Conservation (phyloP, 73 alveolate species). For the Paramecium pentaurelia region DNA sequence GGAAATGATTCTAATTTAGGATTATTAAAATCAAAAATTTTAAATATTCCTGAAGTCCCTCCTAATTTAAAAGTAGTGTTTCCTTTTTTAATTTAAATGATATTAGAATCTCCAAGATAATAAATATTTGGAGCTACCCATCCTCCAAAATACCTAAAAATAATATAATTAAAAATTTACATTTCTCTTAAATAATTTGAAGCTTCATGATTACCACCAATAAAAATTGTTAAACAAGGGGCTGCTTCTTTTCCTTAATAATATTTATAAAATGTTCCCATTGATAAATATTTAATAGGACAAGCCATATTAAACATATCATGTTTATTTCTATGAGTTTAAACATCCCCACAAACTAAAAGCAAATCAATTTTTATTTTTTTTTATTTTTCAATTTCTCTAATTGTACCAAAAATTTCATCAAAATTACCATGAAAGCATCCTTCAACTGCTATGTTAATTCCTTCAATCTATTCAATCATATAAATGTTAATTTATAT, state of each 20-base stretch:
- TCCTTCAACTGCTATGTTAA: slow-evolving; percentile 76
- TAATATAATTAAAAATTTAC: neutral
- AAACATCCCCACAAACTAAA: slow-evolving; percentile 79
- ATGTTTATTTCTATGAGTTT: slow-evolving; percentile 68
- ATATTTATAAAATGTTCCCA: slow-evolving; percentile 74
- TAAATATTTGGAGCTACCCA: slow-evolving; percentile 92
- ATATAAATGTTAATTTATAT: neutral
- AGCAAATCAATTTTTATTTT: slow-evolving; percentile 66
- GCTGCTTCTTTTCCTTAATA: slow-evolving; percentile 69
- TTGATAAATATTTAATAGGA: slow-evolving; percentile 70
- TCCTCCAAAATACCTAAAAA: slow-evolving; percentile 88
- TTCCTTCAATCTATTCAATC: slow-evolving; percentile 1
- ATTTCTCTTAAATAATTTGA: slow-evolving; percentile 82
- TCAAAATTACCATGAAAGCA: slow-evolving; percentile 80
- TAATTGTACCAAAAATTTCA: slow-evolving; percentile 57
- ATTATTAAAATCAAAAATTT: slow-evolving; percentile 78
- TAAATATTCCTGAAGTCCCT: slow-evolving; percentile 93
- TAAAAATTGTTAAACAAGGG: slow-evolving; percentile 86
- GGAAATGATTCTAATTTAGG: slow-evolving; percentile 80
- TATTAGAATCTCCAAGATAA: slow-evolving; percentile 86
- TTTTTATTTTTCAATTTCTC: slow-evolving; percentile 60
- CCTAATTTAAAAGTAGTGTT: slow-evolving; percentile 72
- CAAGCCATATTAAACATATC: slow-evolving; percentile 74
- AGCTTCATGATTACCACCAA: slow-evolving; percentile 99
- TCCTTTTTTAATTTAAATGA: slow-evolving; percentile 73